Conservation (phyloP, 768 basidiomycete genomes). For the Tricholoma sp. region DNA sequence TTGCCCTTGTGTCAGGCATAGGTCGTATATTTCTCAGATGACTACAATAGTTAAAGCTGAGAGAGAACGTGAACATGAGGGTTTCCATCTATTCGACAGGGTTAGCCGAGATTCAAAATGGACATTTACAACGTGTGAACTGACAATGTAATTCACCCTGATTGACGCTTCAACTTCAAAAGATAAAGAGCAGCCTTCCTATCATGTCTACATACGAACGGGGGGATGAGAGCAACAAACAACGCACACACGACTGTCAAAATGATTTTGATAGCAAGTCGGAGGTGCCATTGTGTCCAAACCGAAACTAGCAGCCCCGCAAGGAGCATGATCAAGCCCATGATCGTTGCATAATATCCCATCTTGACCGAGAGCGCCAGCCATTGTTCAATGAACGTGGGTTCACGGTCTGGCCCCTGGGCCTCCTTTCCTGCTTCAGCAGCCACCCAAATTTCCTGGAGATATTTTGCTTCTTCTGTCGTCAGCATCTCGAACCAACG, state of each 20-base stretch:
- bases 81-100: not conserved
- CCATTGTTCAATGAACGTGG: not conserved
- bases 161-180: not conserved
- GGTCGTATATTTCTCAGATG: no score
- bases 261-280: not conserved
- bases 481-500: not conserved
- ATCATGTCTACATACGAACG: not conserved
- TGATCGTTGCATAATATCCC: not conserved
- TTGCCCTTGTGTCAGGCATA: no score
- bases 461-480: not conserved
- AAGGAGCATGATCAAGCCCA: not conserved
- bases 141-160: not conserved
- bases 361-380: not conserved
- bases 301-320: not conserved
- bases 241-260: not conserved
- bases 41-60: not conserved
- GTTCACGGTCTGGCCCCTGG: not conserved
- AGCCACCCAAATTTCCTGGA: not conserved
- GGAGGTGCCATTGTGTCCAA: not conserved
- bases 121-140: not conserved
- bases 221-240: not conserved
- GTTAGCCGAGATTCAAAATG: not conserved
- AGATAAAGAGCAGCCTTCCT: not conserved
- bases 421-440: not conserved
- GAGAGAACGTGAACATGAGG: not conserved